Percentiles rank a stretch among this genome's conserved stretches.
Evolutionary conservation across 345 rosid genomes (phyloP).

Genomic region (Laguncularia racemosa): DNA sequence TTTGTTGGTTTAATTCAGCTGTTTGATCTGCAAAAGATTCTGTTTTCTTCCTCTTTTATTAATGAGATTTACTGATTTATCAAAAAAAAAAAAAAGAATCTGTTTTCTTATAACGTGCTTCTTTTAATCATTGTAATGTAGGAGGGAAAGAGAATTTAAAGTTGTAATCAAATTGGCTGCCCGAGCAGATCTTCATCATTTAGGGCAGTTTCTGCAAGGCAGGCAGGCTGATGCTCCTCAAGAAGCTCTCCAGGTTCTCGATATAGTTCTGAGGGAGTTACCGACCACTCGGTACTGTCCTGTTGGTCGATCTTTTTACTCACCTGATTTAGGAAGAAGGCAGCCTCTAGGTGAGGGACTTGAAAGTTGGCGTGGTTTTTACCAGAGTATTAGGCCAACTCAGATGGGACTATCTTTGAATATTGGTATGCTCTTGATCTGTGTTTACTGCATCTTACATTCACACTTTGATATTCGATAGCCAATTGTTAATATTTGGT

Average conservation of each 20-base stretch:
- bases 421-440: slow-evolving; percentile 25
- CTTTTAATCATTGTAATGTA: slow-evolving; percentile 8
- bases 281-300: slow-evolving; percentile 35
- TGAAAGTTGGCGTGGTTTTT: slow-evolving; percentile 59
- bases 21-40: neutral
- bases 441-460: too few species aligned
- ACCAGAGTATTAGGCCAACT: slow-evolving; percentile 58
- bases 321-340: slow-evolving; percentile 42
- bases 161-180: slow-evolving; percentile 49
- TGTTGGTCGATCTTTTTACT: slow-evolving; percentile 47
- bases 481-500: neutral
- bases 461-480: too few species aligned
- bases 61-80: too few species aligned
- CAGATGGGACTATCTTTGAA: slow-evolving; percentile 60
- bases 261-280: slow-evolving; percentile 47
- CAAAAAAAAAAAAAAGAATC: too few species aligned
- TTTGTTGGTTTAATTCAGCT: neutral
- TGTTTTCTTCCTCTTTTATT: neutral
- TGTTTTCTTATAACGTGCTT: neutral
- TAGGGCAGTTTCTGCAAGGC: slow-evolving; percentile 39
- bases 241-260: slow-evolving; percentile 55
- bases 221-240: slow-evolving; percentile 51
- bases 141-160: slow-evolving; percentile 41
- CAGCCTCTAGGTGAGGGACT: slow-evolving; percentile 45
- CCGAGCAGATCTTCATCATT: slow-evolving; percentile 45